Conservation (phyloP, 176 grass and related monocot species). For the Poa annua region DNA sequence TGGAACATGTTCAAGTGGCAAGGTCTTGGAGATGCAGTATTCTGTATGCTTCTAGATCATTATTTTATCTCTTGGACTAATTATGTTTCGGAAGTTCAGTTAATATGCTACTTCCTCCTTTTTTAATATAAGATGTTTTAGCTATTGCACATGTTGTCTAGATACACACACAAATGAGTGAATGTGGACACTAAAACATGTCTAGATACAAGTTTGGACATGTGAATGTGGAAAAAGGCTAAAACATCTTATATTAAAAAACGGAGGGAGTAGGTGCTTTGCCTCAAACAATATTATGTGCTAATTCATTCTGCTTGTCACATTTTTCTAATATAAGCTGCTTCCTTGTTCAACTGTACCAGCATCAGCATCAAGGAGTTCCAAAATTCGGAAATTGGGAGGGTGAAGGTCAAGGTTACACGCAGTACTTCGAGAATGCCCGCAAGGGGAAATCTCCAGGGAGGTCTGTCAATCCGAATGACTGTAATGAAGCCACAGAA, state of each 20-base stretch:
- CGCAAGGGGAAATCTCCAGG: slow-evolving; percentile 67
- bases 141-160: no score
- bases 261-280: no score
- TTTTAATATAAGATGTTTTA: no score
- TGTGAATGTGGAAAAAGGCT: no score
- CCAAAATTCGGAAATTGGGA: slow-evolving; percentile 92
- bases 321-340: slow-evolving; percentile 26
- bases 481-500: slow-evolving; percentile 44
- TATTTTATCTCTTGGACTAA: not conserved
- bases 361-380: slow-evolving; percentile 65
- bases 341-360: slow-evolving; percentile 36
- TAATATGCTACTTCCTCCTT: no score
- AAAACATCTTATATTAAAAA: no score
- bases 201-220: no score
- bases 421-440: slow-evolving; percentile 70
- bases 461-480: slow-evolving; percentile 51
- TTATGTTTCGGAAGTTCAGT: not conserved
- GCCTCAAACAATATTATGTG: not conserved
- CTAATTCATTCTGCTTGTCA: not conserved
- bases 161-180: no score
- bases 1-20: not conserved
- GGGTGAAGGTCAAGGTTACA: slow-evolving; percentile 54
- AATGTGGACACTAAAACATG: no score
- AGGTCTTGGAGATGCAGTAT: not conserved
- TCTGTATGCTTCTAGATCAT: not conserved